A percentile compares a stretch with the other conserved stretches of the same genome.
phyloP scores from a whole-genome alignment of 176 grass and related monocot genomes.

The Neostapfia colusana region DNA sequence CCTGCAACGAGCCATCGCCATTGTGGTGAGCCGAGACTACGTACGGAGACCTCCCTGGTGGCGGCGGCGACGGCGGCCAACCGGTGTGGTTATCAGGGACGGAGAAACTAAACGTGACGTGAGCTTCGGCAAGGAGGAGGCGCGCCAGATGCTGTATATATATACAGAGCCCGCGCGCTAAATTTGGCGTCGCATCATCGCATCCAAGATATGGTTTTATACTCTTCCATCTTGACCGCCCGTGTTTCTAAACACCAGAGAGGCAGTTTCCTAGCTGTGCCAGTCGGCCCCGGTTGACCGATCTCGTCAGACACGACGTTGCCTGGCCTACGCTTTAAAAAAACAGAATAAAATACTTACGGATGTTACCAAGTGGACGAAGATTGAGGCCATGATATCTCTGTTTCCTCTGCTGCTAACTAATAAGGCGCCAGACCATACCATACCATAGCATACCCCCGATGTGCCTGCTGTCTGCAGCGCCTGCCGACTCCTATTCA shows the following conservation, averaged over 20 bases:
- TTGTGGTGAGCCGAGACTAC: neutral
- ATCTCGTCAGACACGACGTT: neutral
- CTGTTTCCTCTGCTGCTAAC: neutral
- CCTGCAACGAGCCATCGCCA: neutral
- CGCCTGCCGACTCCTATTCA: neutral
- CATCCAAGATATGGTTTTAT: neutral
- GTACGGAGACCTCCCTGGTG: neutral
- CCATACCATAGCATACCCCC: too few relatives aligned
- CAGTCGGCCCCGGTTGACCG: neutral
- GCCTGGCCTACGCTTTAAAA: neutral
- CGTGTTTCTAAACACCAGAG: neutral
- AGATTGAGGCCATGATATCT: neutral
- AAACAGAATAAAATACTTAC: too few relatives aligned
- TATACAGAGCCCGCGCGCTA: neutral
- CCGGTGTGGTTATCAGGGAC: neutral
- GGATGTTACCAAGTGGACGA: neutral
- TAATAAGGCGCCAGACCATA: neutral
- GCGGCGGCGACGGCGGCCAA: neutral
- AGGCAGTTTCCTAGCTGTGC: neutral
- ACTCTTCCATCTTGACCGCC: neutral
- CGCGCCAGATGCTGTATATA: neutral
- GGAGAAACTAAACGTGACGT: neutral
- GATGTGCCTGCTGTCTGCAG: neutral
- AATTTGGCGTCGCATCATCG: neutral
- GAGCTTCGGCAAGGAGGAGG: too few relatives aligned